Percentiles rank a stretch among this genome's conserved stretches.
Evolutionary conservation across 345 rosid species (phyloP).

Genomic region (sweet orange (Citrus sinensis)): DVS_A1.0 CM039162.1:26276001-26276500

Average conservation of each 20-base stretch:
- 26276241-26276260: background rate
- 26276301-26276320: background rate
- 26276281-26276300: background rate
- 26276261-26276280: background rate
- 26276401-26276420: background rate
- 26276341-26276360: background rate
- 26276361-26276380: background rate
- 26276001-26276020: background rate
- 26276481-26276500: background rate
- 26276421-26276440: background rate
- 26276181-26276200: background rate
- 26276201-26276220: background rate
- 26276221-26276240: conserved; percentile 1
- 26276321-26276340: background rate
- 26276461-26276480: background rate
- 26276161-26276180: background rate
- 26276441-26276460: background rate
- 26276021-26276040: background rate
- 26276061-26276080: conserved; percentile 6
- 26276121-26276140: background rate
- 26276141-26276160: background rate
- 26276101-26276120: conserved; percentile 8
- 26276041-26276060: background rate
- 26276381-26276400: background rate
- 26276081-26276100: background rate